Evolutionary conservation across 352 stramenopile genomes (phyloP), one percentile per base, ranked within the genome.

Genomic region (Phytophthora macrochlamydospora): DNA sequence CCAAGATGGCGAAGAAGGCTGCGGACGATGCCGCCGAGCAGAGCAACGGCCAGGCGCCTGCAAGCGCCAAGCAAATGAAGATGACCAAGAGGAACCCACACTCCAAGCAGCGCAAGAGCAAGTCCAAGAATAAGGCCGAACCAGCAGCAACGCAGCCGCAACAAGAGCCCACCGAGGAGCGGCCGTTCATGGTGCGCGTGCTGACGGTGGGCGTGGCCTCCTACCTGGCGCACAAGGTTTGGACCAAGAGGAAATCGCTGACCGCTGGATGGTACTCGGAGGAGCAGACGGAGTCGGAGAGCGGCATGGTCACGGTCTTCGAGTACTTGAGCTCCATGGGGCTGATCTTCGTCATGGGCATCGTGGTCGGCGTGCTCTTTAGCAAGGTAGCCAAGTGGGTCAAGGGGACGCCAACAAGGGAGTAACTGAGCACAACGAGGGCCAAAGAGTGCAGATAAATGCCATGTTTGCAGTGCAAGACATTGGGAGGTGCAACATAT

Each of bases 241-340:
- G 88, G 88, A 85, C 77, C 30, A 83, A 94, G 68, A 84, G 85
- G 59, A 81, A 78, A 28, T 48, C 81, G 51, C 61, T 93, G 30
- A 95, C 72, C 24, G 62, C 75, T 13, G 56, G 74, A 7, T 93
- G 86, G 80, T 90, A 91, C 69, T 73, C 76, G 32, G 83, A 91
- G 51, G 64, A 68, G 42, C 81, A 90, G 67, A 81, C 76, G 18
- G 49, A 75, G 44, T 76, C 68, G 37, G 70, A 95, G 74, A 69
- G 76, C 40, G 59, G 56, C n/a, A 82, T 93, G 81, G 76, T 95
- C 58, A 83, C 72, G 37, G 67, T 57, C 5, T 94, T 95, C 61
- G 88, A 93, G 65, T 95, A 91, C 64, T 63, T 92, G 42, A 73
- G 83, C 40, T 75, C 83, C 32, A 94, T 94, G 88, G 88, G 88